phyloP scores from a whole-genome alignment of 2,329 filamentous ascomycete genomes.

The Shiraia bambusicola region DNA sequence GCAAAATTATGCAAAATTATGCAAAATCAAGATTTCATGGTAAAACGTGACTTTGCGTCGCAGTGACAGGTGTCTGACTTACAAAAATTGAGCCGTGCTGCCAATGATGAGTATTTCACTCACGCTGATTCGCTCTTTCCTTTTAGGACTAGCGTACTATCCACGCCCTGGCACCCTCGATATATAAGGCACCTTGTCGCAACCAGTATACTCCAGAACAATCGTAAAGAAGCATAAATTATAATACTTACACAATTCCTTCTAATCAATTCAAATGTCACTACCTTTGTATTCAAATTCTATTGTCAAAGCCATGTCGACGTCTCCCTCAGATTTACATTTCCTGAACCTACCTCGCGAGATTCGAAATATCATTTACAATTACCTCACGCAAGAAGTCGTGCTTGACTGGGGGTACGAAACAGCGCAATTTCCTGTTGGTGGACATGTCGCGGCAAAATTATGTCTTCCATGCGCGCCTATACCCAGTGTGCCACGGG shows the following conservation, averaged over 20 bases:
- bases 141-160: not conserved
- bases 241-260: not conserved
- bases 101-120: not conserved
- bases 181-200: not conserved
- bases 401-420: slow-evolving; percentile 1
- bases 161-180: no score
- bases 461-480: not conserved
- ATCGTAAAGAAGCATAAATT: not conserved
- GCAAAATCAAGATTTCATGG: no score
- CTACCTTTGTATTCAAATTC: not conserved
- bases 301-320: no score
- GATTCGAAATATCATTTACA: not conserved
- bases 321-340: not conserved
- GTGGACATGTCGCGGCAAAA: not conserved
- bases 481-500: not conserved
- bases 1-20: no score
- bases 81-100: not conserved
- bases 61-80: not conserved
- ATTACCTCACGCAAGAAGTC: not conserved
- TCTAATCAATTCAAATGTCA: not conserved
- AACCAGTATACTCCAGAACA: not conserved
- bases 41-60: no score
- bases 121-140: not conserved
- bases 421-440: not conserved
- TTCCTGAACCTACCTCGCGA: not conserved